Evolutionary conservation across 768 basidiomycete species (phyloP), one percentile per base, ranked within the genome.

Genomic region (Daedaleopsis sinensis): DNA sequence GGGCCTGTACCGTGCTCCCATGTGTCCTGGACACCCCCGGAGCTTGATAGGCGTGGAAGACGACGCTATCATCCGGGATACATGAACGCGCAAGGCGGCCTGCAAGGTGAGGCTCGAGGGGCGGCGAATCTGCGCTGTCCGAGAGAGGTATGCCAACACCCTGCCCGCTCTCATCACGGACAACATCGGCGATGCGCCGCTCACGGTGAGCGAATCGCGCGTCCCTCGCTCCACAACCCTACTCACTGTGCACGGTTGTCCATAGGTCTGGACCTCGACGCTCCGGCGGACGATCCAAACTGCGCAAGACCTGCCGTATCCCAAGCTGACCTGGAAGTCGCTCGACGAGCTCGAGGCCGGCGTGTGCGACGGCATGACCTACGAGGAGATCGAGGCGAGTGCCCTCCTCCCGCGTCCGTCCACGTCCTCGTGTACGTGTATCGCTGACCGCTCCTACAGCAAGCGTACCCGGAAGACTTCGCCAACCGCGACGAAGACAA

Each of bases 331-430:
- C 3, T 99, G 97, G 97, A 99, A 99, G 74, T 94, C 94, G 1
- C 77, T 99, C 55, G 97, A 99, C 69, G 97, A 99, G 75, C 81
- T 99, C 24, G 97, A 99, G 73, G 97, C 97, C 9, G 97, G 97
- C 24, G 97, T 99, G 37, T 99, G 97, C 70, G 97, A 99, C 75
- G 97, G 90, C 16, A 98, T 99, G 97, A 98, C 97, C 5, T 99
- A 99, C 68, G 90, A 94, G 78, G 96, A 98, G 81, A 98, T 99
- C 59, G 96, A 96, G 82, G 96, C 93, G 58, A 38, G 78, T 52
- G 46, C 32, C 7, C 0, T 32, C n/a, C n/a, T n/a, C 9, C 39
- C 8, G 1, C 21, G 23, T 9, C 13, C 38, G 46, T 23, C n/a
- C 7, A 0, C 11, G 7, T 15, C 47, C 21, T 2, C 7, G 27